Evolutionary conservation across 2,329 filamentous ascomycete species (phyloP).

Genomic region (Nemania abortiva): DNA sequence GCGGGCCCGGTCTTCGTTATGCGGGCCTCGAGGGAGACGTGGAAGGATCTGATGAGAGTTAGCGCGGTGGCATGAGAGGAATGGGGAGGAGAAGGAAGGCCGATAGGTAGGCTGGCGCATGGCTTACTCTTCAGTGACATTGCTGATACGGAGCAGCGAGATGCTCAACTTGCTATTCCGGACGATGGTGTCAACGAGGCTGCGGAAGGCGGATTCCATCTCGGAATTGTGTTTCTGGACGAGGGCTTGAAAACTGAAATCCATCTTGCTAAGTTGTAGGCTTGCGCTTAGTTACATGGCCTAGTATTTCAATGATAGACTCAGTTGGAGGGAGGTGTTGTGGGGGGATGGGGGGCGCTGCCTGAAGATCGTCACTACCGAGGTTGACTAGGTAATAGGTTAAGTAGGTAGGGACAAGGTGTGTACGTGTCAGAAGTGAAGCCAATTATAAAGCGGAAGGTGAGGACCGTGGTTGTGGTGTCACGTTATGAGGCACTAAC

Average conservation of each 20-base stretch:
- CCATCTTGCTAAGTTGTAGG: slow-evolving; percentile 22
- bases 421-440: slow-evolving; percentile 21
- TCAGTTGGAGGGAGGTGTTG: neutral
- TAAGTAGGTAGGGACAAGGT: slow-evolving; percentile 4
- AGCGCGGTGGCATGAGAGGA: neutral
- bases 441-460: slow-evolving; percentile 11
- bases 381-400: slow-evolving; percentile 6
- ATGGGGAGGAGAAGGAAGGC: neutral
- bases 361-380: slow-evolving; percentile 15
- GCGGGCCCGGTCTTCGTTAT: slow-evolving; percentile 42
- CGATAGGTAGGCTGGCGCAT: slow-evolving; percentile 20
- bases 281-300: slow-evolving; percentile 8
- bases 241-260: slow-evolving; percentile 38
- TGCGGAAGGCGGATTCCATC: slow-evolving; percentile 45
- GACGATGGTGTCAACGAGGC: slow-evolving; percentile 40
- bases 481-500: slow-evolving; percentile 18
- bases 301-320: slow-evolving; percentile 16
- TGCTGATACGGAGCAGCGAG: slow-evolving; percentile 46
- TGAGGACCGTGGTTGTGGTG: neutral
- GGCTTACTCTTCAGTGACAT: slow-evolving; percentile 49
- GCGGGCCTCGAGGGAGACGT: slow-evolving; percentile 44
- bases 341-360: slow-evolving; percentile 2
- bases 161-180: slow-evolving; percentile 43
- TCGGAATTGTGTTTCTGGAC: slow-evolving; percentile 34
- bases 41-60: slow-evolving; percentile 41